These are phyloP conservation scores for Boletus tylopilopsis DNA, from an alignment of 768 basidiomycete species.

Conservation along the genomic window DNA sequence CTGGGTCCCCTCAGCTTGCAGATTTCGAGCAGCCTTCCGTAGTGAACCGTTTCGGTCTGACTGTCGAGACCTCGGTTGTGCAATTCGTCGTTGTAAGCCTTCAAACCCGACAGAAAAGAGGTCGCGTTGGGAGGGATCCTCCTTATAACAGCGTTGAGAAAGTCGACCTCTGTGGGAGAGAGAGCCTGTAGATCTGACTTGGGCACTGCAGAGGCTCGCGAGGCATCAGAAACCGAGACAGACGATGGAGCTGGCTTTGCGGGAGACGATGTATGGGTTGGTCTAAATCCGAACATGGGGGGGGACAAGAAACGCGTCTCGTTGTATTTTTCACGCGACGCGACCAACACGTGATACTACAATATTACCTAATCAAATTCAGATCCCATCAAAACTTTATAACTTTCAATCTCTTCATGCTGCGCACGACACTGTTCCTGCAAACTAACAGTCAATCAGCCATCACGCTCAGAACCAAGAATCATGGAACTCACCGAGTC, in stretches of 20 bases:
- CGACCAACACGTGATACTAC: constrained; percentile 23
- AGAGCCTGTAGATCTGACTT: constrained; percentile 50
- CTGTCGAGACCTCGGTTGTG: constrained; percentile 72
- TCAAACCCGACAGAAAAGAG: constrained; percentile 78
- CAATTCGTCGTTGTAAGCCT: constrained; percentile 78
- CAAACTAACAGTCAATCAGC: neutral
- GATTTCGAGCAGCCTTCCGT: constrained; percentile 77
- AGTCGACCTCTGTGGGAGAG: constrained; percentile 54
- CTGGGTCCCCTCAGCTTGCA: constrained; percentile 75
- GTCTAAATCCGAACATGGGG: constrained; percentile 44
- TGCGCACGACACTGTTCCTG: constrained; percentile 5
- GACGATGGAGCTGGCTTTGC: constrained; percentile 26
- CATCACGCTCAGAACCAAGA: neutral
- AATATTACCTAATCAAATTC: constrained; percentile 26
- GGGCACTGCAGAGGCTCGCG: constrained; percentile 38
- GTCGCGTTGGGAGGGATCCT: constrained; percentile 66
- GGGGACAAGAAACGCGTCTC: constrained; percentile 9
- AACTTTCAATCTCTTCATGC: constrained; percentile 4
- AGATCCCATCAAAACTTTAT: neutral
- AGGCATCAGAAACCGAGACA: constrained; percentile 30
- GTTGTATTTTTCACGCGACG: constrained; percentile 21
- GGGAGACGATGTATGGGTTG: constrained; percentile 47
- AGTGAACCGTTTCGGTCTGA: constrained; percentile 73
- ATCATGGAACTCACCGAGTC: constrained; percentile 8
- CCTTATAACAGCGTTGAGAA: constrained; percentile 71